Base-by-base conservation (phyloP, 139 green algal genomes). In the Coelastrella sp. region DNA sequence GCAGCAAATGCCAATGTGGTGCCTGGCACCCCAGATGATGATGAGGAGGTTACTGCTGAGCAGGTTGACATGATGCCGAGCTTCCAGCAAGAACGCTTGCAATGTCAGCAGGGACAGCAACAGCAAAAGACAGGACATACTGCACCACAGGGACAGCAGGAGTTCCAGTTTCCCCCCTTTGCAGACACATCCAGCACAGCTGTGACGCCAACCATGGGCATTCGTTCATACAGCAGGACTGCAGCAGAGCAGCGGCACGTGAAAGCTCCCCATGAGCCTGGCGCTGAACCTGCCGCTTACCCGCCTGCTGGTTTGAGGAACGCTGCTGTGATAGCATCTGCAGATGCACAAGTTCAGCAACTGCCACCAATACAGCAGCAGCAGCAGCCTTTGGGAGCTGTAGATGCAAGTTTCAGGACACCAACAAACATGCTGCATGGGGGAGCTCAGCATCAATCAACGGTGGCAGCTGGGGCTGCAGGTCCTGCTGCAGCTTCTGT, bases 161-260 rank as follows among this genome's bases (percentile, higher is more conserved):
- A 68, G 2, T 71, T 99, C 19, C 57, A 51, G 0, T 96, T 99
- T 30, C 98, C 81, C 6, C 95, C 92, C 86, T 99, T 98, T 86
- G 99, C 92, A 41, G 96, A 95, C 5, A 40, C 48, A 37, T 50
- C 48, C 4, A 99, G 93, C 69, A 92, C 92, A 94, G 90, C 60
- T 86, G 59, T 25, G 30, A 74, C 62, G 5, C 59, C 40, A 21
- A 72, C 77, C 8, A 43, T 71, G 59, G 77, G 60, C 7, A 8
- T 5, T 9, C 53, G 75, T 9, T 27, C 11, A 9, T 50, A 53
- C 53, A 69, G 75, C 75, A 83, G 32, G 53, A 82, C 35, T 59
- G 40, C 53, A 25, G 40, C 23, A 21, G 32, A 53, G 75, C 75
- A 40, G 53, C 21, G 37, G 19, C 51, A 50, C n/a, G n/a, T 71